Evolutionary conservation across 2,329 filamentous ascomycete genomes (phyloP).

Genomic region (Leptographium radiaticola): DNA sequence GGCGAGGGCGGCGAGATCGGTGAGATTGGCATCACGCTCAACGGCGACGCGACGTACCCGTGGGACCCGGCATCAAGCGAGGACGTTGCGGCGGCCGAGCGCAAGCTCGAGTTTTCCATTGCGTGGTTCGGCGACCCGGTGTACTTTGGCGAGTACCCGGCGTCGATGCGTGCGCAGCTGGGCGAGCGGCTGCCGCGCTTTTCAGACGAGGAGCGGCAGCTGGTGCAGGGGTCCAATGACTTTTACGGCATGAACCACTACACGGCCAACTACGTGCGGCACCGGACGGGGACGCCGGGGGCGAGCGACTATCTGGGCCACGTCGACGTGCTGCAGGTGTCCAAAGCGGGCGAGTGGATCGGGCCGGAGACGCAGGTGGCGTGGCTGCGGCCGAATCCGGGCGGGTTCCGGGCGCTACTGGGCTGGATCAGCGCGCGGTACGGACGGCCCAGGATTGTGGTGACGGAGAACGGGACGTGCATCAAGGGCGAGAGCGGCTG

Average conservation of each 20-base stretch:
- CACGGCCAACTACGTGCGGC: slow-evolving; percentile 75
- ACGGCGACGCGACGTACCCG: slow-evolving; percentile 71
- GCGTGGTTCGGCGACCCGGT: slow-evolving; percentile 82
- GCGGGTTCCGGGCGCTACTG: slow-evolving; percentile 65
- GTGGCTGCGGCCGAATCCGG: slow-evolving; percentile 66
- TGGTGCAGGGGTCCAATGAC: slow-evolving; percentile 80
- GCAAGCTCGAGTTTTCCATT: slow-evolving; percentile 79
- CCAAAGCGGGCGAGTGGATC: slow-evolving; percentile 60
- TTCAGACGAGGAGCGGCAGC: slow-evolving; percentile 54
- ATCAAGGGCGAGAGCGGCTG: slow-evolving; percentile 74
- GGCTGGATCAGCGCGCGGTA: slow-evolving; percentile 70
- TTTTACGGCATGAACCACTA: slow-evolving; percentile 96
- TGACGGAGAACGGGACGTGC: slow-evolving; percentile 81
- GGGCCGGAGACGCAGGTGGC: slow-evolving; percentile 71
- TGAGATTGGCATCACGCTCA: slow-evolving; percentile 75
- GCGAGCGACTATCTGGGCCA: slow-evolving; percentile 63
- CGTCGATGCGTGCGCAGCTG: slow-evolving; percentile 70
- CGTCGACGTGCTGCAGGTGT: slow-evolving; percentile 56
- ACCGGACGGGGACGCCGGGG: slow-evolving; percentile 47
- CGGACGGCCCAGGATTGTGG: slow-evolving; percentile 63
- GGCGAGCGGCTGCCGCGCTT: slow-evolving; percentile 65
- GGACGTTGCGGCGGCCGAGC: slow-evolving; percentile 63
- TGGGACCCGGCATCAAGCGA: slow-evolving; percentile 66
- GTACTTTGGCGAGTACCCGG: slow-evolving; percentile 74
- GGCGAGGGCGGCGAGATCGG: slow-evolving; percentile 42